phyloP scores from a whole-genome alignment of 2,329 filamentous ascomycete species.

The Ophiostoma sp. region DNA sequence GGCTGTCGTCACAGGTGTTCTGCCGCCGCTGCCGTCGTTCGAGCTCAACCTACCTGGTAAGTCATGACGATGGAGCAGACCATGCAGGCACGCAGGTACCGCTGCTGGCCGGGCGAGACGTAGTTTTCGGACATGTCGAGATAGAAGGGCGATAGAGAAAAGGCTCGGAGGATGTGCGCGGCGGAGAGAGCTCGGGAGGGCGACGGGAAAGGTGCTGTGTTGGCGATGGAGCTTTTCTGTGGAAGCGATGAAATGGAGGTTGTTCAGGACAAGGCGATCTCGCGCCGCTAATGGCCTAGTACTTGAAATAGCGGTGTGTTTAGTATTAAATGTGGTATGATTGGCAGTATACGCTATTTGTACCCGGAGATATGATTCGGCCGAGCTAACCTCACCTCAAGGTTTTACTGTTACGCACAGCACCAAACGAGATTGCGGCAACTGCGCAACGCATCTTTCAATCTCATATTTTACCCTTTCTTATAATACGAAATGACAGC shows the following conservation, averaged over 20 bases:
- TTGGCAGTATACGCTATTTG: neutral
- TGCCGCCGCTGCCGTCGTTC: neutral
- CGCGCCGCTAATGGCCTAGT: constrained; percentile 13
- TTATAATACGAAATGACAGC: no score
- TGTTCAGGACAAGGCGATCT: constrained; percentile 7
- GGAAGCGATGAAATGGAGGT: neutral
- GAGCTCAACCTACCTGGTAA: constrained; percentile 48
- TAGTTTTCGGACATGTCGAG: constrained; percentile 51
- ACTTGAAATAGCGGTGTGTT: no score
- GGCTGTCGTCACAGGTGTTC: neutral
- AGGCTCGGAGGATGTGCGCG: neutral
- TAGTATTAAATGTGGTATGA: neutral
- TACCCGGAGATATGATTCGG: neutral
- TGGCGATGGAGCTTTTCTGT: neutral
- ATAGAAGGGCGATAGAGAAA: neutral
- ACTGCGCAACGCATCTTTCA: neutral
- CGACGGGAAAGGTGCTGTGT: neutral
- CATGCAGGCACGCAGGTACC: constrained; percentile 94
- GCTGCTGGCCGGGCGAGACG: constrained; percentile 68
- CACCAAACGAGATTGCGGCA: neutral
- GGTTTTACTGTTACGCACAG: neutral
- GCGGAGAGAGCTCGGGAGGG: neutral
- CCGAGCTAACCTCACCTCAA: constrained; percentile 4
- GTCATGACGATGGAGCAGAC: constrained; percentile 94
- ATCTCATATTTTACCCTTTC: neutral